Conservation (phyloP, 306 rosid species). For the Ziziphus jujuba region DNA sequence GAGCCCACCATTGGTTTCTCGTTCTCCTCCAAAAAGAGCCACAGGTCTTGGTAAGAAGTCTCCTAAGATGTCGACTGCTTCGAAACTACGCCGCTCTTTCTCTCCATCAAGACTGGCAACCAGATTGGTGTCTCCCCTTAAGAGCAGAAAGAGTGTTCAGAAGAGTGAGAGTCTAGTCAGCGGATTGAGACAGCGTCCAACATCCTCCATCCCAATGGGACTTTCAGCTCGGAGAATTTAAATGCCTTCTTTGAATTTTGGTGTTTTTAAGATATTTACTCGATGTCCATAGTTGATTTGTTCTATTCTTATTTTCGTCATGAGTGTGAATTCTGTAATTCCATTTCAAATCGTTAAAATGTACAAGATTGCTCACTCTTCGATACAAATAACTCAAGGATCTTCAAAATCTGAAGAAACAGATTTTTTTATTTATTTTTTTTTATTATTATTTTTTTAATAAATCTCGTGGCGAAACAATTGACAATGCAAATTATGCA, state of each 20-base stretch:
- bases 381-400: not conserved
- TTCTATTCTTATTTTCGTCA: conserved; percentile 1
- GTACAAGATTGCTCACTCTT: conserved; percentile 5
- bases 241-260: not conserved
- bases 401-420: not conserved
- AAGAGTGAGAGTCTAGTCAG: conserved; percentile 44
- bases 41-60: too few relatives aligned
- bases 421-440: too few relatives aligned
- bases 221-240: conserved; percentile 49
- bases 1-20: too few relatives aligned
- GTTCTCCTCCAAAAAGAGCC: too few relatives aligned
- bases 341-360: conserved; percentile 7
- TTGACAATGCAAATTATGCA: too few relatives aligned
- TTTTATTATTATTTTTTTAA: too few relatives aligned
- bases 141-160: conserved; percentile 50
- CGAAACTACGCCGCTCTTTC: conserved; percentile 11
- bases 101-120: conserved; percentile 78
- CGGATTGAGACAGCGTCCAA: conserved; percentile 69
- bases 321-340: conserved; percentile 22
- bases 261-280: conserved; percentile 36
- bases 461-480: too few relatives aligned
- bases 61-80: too few relatives aligned
- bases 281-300: conserved; percentile 51
- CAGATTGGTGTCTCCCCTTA: conserved; percentile 72
- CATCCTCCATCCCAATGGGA: conserved; percentile 35